These are phyloP conservation scores for Monosporascus ibericus DNA, from an alignment of 2,329 filamentous ascomycete genomes.

Conservation along the genomic window DNA sequence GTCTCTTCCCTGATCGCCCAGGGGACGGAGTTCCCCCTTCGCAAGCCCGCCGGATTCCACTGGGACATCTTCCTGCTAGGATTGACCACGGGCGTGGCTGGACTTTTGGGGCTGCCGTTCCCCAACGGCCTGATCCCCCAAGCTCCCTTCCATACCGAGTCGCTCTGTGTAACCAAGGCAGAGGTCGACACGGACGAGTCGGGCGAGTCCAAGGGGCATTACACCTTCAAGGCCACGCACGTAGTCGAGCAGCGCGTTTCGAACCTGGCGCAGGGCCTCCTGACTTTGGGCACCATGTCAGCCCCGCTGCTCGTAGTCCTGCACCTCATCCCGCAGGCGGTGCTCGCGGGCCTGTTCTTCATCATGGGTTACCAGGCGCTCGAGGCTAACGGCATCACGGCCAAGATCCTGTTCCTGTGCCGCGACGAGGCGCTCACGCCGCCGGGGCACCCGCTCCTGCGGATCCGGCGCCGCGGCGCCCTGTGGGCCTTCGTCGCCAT, in stretches of 20 bases:
- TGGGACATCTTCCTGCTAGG: slow-evolving; percentile 81
- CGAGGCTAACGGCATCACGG: slow-evolving; percentile 69
- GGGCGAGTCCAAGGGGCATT: slow-evolving; percentile 49
- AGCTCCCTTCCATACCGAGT: slow-evolving; percentile 74
- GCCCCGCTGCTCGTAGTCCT: slow-evolving; percentile 68
- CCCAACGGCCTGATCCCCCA: slow-evolving; percentile 81
- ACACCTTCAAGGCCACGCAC: slow-evolving; percentile 46
- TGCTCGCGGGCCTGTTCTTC: slow-evolving; percentile 77
- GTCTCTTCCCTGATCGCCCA: slow-evolving; percentile 79
- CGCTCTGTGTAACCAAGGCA: slow-evolving; percentile 64
- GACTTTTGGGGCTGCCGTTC: slow-evolving; percentile 70
- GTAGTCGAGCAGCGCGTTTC: slow-evolving; percentile 75
- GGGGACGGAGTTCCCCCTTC: slow-evolving; percentile 74
- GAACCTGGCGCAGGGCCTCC: slow-evolving; percentile 70
- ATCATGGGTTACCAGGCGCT: slow-evolving; percentile 79
- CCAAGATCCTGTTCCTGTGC: slow-evolving; percentile 64
- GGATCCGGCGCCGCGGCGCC: slow-evolving; percentile 55
- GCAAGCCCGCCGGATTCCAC: slow-evolving; percentile 77
- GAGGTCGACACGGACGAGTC: slow-evolving; percentile 48
- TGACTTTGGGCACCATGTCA: slow-evolving; percentile 74
- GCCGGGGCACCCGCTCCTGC: slow-evolving; percentile 50
- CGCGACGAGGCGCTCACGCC: slow-evolving; percentile 60
- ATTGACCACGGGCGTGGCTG: slow-evolving; percentile 68
- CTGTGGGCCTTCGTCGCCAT: slow-evolving; percentile 66
- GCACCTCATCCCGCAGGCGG: slow-evolving; percentile 72